phyloP scores from a whole-genome alignment of 805 yeast species.

The Starmerella potacharoeniae region DNA sequence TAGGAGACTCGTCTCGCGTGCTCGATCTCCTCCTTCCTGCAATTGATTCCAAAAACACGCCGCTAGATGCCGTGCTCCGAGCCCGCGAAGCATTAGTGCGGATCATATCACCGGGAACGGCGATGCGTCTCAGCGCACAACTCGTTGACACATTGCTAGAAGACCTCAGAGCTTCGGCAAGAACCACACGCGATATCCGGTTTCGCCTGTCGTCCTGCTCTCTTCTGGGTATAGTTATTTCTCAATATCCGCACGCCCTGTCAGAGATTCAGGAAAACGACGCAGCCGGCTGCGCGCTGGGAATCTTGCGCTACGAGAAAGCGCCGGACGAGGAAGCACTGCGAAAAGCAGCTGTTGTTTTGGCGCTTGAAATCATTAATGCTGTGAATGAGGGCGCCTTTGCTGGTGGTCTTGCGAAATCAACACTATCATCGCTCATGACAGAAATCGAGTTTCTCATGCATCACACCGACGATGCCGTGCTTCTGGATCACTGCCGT shows the following conservation, averaged over 20 bases:
- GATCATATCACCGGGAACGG: slow-evolving; percentile 34
- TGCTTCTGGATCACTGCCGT: slow-evolving; percentile 17
- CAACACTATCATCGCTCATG: neutral
- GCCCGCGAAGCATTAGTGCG: slow-evolving; percentile 72
- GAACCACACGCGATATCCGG: slow-evolving; percentile 37
- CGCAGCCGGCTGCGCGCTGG: slow-evolving; percentile 64
- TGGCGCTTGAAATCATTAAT: slow-evolving; percentile 32
- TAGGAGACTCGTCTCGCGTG: slow-evolving; percentile 1
- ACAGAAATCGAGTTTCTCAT: neutral
- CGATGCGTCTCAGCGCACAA: slow-evolving; percentile 27
- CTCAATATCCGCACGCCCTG: slow-evolving; percentile 46
- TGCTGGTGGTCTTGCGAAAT: slow-evolving; percentile 12
- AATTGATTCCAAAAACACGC: slow-evolving; percentile 9
- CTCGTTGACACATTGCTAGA: slow-evolving; percentile 25
- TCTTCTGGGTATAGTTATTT: slow-evolving; percentile 60
- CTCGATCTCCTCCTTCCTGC: slow-evolving; percentile 5
- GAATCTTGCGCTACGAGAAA: slow-evolving; percentile 55
- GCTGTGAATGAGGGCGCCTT: slow-evolving; percentile 26
- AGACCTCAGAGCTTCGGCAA: slow-evolving; percentile 12
- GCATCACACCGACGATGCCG: slow-evolving; percentile 22
- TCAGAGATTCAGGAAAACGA: slow-evolving; percentile 36
- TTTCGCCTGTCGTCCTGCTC: slow-evolving; percentile 82
- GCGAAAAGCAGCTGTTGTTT: slow-evolving; percentile 64
- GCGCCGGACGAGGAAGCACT: slow-evolving; percentile 38
- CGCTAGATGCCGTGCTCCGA: slow-evolving; percentile 58